Evolutionary conservation across 2,329 filamentous ascomycete genomes (phyloP).

Genomic region (Colletotrichum orbiculare): DNA sequence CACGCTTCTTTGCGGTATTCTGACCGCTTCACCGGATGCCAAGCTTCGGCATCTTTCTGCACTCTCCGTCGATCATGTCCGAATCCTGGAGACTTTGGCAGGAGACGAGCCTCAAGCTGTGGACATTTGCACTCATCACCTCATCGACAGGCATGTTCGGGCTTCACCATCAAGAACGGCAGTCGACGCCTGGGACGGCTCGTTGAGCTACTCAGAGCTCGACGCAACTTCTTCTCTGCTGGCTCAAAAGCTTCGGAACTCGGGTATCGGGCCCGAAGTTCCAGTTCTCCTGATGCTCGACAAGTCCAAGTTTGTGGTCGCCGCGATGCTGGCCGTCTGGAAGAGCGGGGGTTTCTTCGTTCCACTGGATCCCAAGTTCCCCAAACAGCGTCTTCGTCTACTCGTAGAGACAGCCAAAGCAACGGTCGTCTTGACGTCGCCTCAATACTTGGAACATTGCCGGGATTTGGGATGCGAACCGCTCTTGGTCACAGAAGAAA

Average conservation of each 20-base stretch:
- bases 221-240: conserved; percentile 32
- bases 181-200: conserved; percentile 29
- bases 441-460: conserved; percentile 1
- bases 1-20: conserved; percentile 1
- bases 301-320: conserved; percentile 23
- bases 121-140: conserved; percentile 15
- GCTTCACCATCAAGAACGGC: background rate
- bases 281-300: conserved; percentile 27
- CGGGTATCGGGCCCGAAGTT: conserved; percentile 37
- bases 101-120: background rate
- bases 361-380: conserved; percentile 24
- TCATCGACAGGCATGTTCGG: conserved; percentile 5
- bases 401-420: conserved; percentile 13
- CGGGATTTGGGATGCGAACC: background rate
- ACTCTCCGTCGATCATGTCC: background rate
- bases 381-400: conserved; percentile 16
- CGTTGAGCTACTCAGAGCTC: conserved; percentile 36
- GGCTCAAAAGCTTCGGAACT: conserved; percentile 29
- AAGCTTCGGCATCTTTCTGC: background rate
- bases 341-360: conserved; percentile 25
- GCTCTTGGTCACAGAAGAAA: conserved; percentile 3
- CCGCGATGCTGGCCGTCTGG: conserved; percentile 28
- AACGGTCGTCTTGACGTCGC: conserved; percentile 1
- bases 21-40: background rate
- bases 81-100: background rate